Evolutionary conservation across 768 basidiomycete genomes (phyloP), one percentile per base, ranked within the genome.

Genomic region (Suillus subalutaceus): DNA sequence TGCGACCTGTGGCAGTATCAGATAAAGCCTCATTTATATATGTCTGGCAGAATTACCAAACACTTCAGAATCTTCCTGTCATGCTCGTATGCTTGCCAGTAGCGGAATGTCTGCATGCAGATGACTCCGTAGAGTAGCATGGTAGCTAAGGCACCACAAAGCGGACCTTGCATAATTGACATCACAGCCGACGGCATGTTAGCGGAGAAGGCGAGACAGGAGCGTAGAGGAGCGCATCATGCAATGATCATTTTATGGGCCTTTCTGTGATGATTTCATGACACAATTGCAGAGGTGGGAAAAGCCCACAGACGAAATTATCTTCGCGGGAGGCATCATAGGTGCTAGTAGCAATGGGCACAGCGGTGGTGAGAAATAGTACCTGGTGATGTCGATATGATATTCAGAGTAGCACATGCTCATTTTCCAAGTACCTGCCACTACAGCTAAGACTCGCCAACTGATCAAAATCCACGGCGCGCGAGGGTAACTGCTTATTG

Each of bases 71-170:
- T 10, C 4, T 48, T 65, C 18, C 35, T 62, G 44, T 71, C 70
- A 12, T 44, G n/a, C 6, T 41, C 40, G 16, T 69, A 69, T 12
- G 64, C 61, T 3, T 15, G 52, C 30, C 57, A 61, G 43, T 71
- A 71, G 41, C 50, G 59, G 46, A 71, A 71, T 4, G 62, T 65
- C 41, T 71, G 70, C 65, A 69, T 57, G 63, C 70, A 71, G 40
- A 71, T 60, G 16, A 70, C 61, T 6, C 70, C 65, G 8, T 70
- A 70, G 7, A 70, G 60, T 16, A 63, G 10, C 61, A 67, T 62
- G 3, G 65, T 66, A 4, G 62, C 58, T 0, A 71, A 63, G 1
- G 67, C 64, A 37, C 70, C 70, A 18, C 60, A 61, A 4, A 71
- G 41, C 18, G 67, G 68, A 4, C 70, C 63, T 52, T 68, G 70